A percentile compares a stretch with the other conserved stretches of the same genome.
phyloP scores from a whole-genome alignment of 306 rosid genomes.

The Chamaecrista fasciculata region DNA sequence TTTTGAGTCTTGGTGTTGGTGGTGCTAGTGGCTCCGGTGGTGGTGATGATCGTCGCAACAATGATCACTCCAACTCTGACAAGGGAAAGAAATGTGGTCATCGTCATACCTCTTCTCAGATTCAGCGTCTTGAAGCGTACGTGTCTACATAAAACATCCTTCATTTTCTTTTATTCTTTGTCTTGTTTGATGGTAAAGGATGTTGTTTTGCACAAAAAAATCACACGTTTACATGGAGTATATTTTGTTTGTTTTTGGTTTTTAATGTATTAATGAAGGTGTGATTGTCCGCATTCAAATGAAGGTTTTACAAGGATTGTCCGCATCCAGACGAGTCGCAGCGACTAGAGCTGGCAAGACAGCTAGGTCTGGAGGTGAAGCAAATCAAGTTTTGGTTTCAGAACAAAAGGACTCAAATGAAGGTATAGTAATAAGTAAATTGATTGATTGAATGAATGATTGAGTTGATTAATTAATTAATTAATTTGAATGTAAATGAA shows the following conservation, averaged over 20 bases:
- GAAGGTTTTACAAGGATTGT: conserved; percentile 47
- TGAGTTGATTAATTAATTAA: too few species aligned
- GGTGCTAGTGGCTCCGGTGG: conserved; percentile 38
- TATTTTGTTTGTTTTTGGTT: too few species aligned
- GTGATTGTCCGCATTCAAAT: background rate
- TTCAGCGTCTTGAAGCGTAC: conserved; percentile 57
- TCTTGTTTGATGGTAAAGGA: too few species aligned
- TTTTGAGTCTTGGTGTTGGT: background rate
- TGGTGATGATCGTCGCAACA: conserved; percentile 25
- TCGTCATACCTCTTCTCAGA: conserved; percentile 52
- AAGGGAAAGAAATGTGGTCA: conserved; percentile 34
- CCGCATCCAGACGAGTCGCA: conserved; percentile 66
- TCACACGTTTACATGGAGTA: too few species aligned
- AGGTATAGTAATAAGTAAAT: conserved; percentile 56
- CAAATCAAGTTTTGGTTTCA: conserved; percentile 87
- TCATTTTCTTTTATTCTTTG: too few species aligned
- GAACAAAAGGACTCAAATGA: conserved; percentile 73
- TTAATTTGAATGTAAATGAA: too few species aligned
- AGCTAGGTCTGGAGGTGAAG: conserved; percentile 55
- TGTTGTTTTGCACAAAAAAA: too few species aligned
- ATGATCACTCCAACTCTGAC: conserved; percentile 23
- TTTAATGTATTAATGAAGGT: too few species aligned
- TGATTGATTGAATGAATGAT: too few species aligned
- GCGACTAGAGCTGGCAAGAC: conserved; percentile 45
- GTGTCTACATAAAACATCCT: too few species aligned